A percentile compares a stretch with the other conserved stretches of the same genome.
Evolutionary conservation across 1,139 yeast genomes (phyloP).

Genomic region (Tardiomyces depauwii): DNA sequence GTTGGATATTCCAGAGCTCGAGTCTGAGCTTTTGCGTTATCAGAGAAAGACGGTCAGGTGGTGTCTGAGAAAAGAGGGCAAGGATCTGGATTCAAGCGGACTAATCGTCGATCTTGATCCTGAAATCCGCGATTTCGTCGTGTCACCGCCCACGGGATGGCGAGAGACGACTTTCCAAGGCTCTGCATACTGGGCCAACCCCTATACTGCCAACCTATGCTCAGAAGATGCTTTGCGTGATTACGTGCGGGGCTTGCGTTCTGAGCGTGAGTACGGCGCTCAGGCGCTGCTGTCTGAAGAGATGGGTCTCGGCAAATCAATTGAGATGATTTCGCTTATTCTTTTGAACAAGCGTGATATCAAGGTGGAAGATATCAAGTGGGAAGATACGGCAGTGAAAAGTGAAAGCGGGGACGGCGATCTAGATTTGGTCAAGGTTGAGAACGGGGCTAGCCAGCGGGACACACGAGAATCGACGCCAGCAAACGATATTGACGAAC

Average conservation of each 20-base stretch:
- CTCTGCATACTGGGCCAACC: constrained; percentile 19
- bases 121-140: constrained; percentile 13
- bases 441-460: background rate
- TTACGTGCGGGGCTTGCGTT: background rate
- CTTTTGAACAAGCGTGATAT: constrained; percentile 42
- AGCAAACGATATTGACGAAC: background rate
- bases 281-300: constrained; percentile 77
- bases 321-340: constrained; percentile 63
- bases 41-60: constrained; percentile 57
- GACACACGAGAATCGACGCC: background rate
- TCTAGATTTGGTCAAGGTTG: background rate
- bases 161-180: constrained; percentile 5
- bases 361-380: background rate
- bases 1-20: background rate
- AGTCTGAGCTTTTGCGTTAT: constrained; percentile 29
- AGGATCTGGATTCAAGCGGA: constrained; percentile 25
- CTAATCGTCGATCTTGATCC: constrained; percentile 13
- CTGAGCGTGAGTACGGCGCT: constrained; percentile 26
- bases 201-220: constrained; percentile 19
- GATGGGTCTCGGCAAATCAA: constrained; percentile 95
- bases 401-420: background rate
- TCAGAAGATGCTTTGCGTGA: constrained; percentile 6
- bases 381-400: background rate
- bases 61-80: constrained; percentile 52
- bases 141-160: constrained; percentile 22